Base-by-base conservation (phyloP, 148 eudicot species). In the Dysphania ambrosioides region DNA sequence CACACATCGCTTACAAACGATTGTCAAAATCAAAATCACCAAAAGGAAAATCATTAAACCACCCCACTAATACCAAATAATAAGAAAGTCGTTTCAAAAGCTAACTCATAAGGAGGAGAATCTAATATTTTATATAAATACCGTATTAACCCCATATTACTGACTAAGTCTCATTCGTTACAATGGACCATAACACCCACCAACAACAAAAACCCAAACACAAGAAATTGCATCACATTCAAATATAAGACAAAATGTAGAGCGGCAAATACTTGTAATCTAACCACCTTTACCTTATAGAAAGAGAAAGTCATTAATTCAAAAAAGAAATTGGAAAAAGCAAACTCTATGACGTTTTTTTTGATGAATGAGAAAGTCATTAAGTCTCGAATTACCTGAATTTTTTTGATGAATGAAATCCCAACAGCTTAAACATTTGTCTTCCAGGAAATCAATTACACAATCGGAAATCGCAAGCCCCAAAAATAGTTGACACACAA, bases 311-410 rank as follows among this genome's bases (percentile, higher is more conserved):
- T n/a, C 26, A 12, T 1, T 70, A 10, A 11, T 38, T 64, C 23
- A 34, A 13, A 27, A 24, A 35, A 31, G 26, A 51, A 12, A 32
- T n/a, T n/a, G n/a, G n/a, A n/a, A n/a, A n/a, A n/a, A n/a, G n/a
- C n/a, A n/a, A n/a, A n/a, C n/a, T n/a, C n/a, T n/a, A n/a, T n/a
- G n/a, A n/a, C n/a, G n/a, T n/a, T n/a, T n/a, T n/a, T n/a, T n/a
- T n/a, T n/a, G n/a, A n/a, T n/a, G 18, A 55, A 55, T 32, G 3
- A 16, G 3, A 18, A 4, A 71, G 24, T n/a, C 26, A 12, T 1
- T 70, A 10, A 11, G 27, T 64, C 9, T 8, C 3, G 11, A 13
- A 40, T 47, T 76, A 76, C 79, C 79, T 76, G 76, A 61, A 75
- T 66, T 44, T 21, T 29, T 31, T 49, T 59, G 74, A 42, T 41